Base-by-base conservation (phyloP, 163 green algal species). In the Volvox carteri region DNA sequence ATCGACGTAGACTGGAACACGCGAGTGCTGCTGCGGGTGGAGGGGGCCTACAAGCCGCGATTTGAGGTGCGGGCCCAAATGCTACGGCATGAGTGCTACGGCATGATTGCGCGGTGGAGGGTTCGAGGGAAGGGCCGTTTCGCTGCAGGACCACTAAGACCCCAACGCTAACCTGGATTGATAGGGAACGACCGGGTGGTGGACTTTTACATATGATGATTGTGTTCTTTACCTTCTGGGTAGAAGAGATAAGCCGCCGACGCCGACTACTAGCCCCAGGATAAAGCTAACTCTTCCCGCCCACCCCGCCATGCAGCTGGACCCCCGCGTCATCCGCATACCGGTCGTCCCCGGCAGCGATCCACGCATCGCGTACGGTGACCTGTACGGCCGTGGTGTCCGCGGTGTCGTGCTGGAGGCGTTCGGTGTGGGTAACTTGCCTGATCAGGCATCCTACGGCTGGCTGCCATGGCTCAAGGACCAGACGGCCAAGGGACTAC, bases 401-500 rank as follows among this genome's bases (percentile, higher is more conserved):
- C 85, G 89, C 16, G 96, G 96, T 19, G 86, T 95, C 9, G 91
- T 95, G 39, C 90, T 96, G 62, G 97, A 98, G 90, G 92, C 94
- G 0, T 99, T 98, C 95, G 97, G 97, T 1, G 96, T 98, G 23
- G 97, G 97, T 88, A 99, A 99, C 95, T 95, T 98, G 93, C 96
- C 96, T 0, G 91, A 95, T 56, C 58, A 86, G 46, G 23, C 90
- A 0, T 44, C 81, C 1, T 42, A 76, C 4, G 95, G 95, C 16
- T 99, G 97, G 97, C 76, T 99, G 48, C 92, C 96, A 0, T 99
- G 96, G 96, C 94, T 99, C 9, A 81, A 81, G 65, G 76, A 95
- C 23, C 96, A 98, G 92, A 93, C 90, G 5, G 91, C 92, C 42
- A 93, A 96, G 85, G 97, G 96, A 2, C 84, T 97, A 44, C 88